Evolutionary conservation across 495 filamentous ascomycete genomes (phyloP), one percentile per base, ranked within the genome.

Genomic region (Penicillium crystallinum): DNA sequence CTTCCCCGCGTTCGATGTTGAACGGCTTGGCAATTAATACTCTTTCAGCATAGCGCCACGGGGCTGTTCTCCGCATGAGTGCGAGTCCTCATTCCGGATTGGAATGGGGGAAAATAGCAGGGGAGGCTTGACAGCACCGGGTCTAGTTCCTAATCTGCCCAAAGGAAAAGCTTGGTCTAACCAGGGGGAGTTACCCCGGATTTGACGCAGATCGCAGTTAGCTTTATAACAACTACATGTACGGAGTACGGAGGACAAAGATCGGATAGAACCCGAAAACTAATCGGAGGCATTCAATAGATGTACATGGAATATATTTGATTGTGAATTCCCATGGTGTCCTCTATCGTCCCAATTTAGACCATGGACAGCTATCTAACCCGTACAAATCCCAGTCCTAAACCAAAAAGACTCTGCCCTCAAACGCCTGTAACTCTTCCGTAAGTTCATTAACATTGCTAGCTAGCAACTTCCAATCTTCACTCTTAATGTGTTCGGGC

Each of bases 1-100:
- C 21, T 40, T 25, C 48, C 48, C 48, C 48, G 48, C 48, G 48
- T 42, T 49, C 36, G 35, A 49, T 15, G 47, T 41, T 34, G 27
- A 27, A 31, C 2, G 36, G 23, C 48, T 50, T 50, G 48, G 48
- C 48, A 34, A 8, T 50, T 19, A 11, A 17, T 29, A 38, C 46
- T 39, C n/a, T 50, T 40, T 40, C 18, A 30, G 34, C 44, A 19
- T 48, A 48, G 46, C 35, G 46, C 9, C 34, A 41, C 38, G 18
- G 47, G 36, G 12, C 15, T 48, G 10, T 9, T 29, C 47, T 41
- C 47, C 47, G 36, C 36, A 25, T n/a, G 34, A 36, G 14, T 35
- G 12, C 33, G 22, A 2, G 21, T 12, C n/a, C 9, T 6, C 5
- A 21, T 22, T 46, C 8, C 12, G 22, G 44, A 9, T 15, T 9